Base-by-base conservation (phyloP, 208 protist genomes). In the Acanthamoeba healyi region DNA sequence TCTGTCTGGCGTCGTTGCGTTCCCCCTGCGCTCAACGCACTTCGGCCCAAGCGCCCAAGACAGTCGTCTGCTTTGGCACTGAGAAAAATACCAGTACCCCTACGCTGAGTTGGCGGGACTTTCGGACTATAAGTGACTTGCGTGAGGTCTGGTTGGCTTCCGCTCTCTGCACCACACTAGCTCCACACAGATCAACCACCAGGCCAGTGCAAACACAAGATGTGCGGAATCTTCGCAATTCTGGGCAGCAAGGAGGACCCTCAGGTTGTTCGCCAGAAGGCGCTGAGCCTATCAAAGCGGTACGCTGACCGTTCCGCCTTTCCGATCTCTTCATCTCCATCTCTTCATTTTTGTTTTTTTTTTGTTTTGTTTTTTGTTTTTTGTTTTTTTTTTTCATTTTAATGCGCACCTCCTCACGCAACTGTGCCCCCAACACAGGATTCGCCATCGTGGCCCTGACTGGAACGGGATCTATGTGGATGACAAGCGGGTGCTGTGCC, bases 391-490 rank as follows among this genome's bases (percentile, higher is more conserved):
- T n/a, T n/a, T n/a, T n/a, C 40, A 40, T n/a, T 22, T 0, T n/a
- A 7, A 81, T 29, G n/a, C 17, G 42, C 17, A 56, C 72, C 22
- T 19, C 42, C 84, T 34, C 70, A 54, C 29, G 24, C 10, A 72
- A n/a, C 34, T 90, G 14, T 0, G 15, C 1, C 0, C 56, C 6
- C 36, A 24, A 0, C 3, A 51, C 90, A 95, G 94, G 72, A 72
- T 97, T 22, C 92, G 97, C 34, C 97, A 98, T 86, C 94, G 97
- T 91, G 97, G 97, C 9, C 97, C 97, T 63, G 97, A 98, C 94
- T 98, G 97, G 97, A 97, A 89, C 77, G 97, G 97, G 86, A 74
- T 97, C 65, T 94, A 90, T 6, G 87, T 96, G 46, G 63, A 94
- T 26, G 91, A 93, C 38, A 95, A 86, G 46, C 95, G 34, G 36